Percentiles rank a stretch among this genome's conserved stretches.
phyloP scores from a whole-genome alignment of 352 stramenopile species.

The Globisporangium nagaii region DNA sequence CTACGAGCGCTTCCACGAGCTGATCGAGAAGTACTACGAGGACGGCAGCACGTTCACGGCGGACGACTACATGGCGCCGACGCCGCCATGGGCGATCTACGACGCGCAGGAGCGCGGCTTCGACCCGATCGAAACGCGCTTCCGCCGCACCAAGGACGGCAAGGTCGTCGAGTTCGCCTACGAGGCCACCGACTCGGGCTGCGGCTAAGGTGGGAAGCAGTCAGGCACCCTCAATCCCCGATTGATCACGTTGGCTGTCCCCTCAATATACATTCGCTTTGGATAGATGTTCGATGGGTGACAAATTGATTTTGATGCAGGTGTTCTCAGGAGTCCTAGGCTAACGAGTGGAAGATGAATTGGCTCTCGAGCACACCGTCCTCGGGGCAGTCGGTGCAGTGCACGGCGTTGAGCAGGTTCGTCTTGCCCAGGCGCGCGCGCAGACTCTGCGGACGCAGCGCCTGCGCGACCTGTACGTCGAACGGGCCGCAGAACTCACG shows the following conservation, averaged over 20 bases:
- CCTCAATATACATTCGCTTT: not conserved
- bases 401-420: slow-evolving; percentile 85
- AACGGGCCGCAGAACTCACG: slow-evolving; percentile 84
- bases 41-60: slow-evolving; percentile 86
- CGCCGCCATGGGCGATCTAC: slow-evolving; percentile 95
- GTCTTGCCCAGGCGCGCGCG: slow-evolving; percentile 85
- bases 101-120: slow-evolving; percentile 95
- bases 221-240: no score
- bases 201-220: slow-evolving; percentile 37
- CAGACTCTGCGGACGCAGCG: slow-evolving; percentile 77
- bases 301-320: not conserved
- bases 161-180: slow-evolving; percentile 85
- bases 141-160: slow-evolving; percentile 81
- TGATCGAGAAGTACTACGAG: slow-evolving; percentile 79
- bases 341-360: slow-evolving; percentile 80
- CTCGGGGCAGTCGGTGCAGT: slow-evolving; percentile 91
- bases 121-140: slow-evolving; percentile 93
- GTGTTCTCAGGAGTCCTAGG: not conserved
- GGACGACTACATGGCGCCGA: slow-evolving; percentile 93
- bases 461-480: slow-evolving; percentile 87
- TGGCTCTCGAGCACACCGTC: slow-evolving; percentile 88
- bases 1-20: slow-evolving; percentile 95
- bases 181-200: slow-evolving; percentile 78
- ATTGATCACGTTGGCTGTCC: no score
- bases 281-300: not conserved